Evolutionary conservation across 2,329 filamentous ascomycete genomes (phyloP), one percentile per base, ranked within the genome.

Genomic region (Exophiala calicioides): DNA sequence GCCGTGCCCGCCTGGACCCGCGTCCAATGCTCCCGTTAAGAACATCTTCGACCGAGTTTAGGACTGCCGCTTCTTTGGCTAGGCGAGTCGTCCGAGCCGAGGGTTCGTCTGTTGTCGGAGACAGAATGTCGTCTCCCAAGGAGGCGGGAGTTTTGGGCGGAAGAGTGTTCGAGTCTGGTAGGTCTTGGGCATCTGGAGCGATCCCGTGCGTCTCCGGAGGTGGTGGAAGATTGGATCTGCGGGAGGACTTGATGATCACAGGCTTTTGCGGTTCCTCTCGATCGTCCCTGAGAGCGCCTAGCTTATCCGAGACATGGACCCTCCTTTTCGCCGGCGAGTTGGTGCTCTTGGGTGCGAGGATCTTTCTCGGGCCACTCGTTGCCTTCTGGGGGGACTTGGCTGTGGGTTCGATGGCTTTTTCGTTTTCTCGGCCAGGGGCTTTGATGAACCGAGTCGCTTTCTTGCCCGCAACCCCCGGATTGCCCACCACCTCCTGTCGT

Each of bases 1-100:
- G 71, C 58, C 85, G 76, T 36, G 81, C 80, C 55, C 88, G 79
- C 56, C 88, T 75, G 57, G 82, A 85, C 16, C 80, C 79, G 33
- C 88, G 77, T 20, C 79, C 74, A 20, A 77, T 78, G 38, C 77
- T 75, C 26, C 66, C 57, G 52, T 66, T 61, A 33, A 59, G 35
- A 52, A 61, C 42, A 47, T 60, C 58, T 42, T 60, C 58, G 5
- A 60, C 55, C 12, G 56, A 58, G 26, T 54, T 53, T n/a, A 50
- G 37, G 4, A 56, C 26, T 8, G 55, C 50, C 9, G 58, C 53
- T 43, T 60, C 57, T 31, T 47, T 44, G 9, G 44, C 24, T 7
- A 44, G 48, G 20, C 33, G 43, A 24, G 40, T 26, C 19, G 36
- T 47, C 19, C 46, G 44, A 18, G 46, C 37, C 6, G 56, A 58